Evolutionary conservation across 2,329 filamentous ascomycete species (phyloP), one percentile per base, ranked within the genome.

Genomic region (Fusarium acutatum): DNA sequence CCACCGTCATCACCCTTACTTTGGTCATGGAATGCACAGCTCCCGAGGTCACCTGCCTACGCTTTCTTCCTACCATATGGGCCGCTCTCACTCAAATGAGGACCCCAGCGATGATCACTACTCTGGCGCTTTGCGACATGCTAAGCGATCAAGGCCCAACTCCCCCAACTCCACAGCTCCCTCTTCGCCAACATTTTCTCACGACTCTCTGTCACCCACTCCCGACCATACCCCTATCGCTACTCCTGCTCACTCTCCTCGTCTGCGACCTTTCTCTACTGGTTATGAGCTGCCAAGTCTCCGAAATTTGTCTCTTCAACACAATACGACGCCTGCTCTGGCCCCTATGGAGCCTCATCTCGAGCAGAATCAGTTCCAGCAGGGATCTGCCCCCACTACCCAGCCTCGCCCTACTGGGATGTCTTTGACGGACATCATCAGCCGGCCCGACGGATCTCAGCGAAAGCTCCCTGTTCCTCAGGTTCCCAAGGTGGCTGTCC

Each of bases 181-280:
- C 26, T 97, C 96, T 32, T 98, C 96, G 37, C 96, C 96, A 32
- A 98, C 95, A 7, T 97, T 98, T 82, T 98, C 96, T 5, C 95
- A 98, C 84, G 95, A 97, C 83, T 98, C 96, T 17, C 89, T 96
- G 52, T 98, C 96, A 15, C 96, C 96, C 9, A 99, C 96, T 4
- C 96, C 96, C 17, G 96, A 98, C 80, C 95, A 98, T 86, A 98
- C 96, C n/a, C 96, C 96, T n/a, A 91, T 98, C 63, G 96, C 95
- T 34, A 99, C 96, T 10, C 96, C 96, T 9, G 96, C 95, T 47
- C 96, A 98, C 83, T 98, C 95, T 24, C 96, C 96, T 58, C 94
- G 96, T 47, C 88, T 99, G 75, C 90, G 95, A 69, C 94, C 96
- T 7, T 92, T 93, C 79, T 89, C 93, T 74, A 89, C 93, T 74